Percentiles rank a stretch among this genome's conserved stretches.
These are phyloP conservation scores for Pyrenochaeta sp. DNA, from an alignment of 2,329 filamentous ascomycete genomes.

Conservation along the genomic window DNA sequence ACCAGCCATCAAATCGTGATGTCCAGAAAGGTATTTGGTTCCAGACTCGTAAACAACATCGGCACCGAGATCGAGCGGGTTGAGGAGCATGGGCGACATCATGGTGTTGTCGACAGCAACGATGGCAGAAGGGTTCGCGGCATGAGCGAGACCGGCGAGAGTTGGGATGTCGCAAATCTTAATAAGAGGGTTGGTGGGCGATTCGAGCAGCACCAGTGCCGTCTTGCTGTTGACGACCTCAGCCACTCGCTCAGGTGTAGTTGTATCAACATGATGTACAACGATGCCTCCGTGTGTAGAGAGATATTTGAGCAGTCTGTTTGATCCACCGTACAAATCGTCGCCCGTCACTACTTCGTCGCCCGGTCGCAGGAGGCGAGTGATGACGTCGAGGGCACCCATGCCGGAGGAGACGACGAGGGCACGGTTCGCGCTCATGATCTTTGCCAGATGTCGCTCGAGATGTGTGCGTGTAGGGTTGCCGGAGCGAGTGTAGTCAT, in stretches of 20 bases:
- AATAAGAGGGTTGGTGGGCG: constrained; percentile 96
- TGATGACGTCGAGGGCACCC: constrained; percentile 96
- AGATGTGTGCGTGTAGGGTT: constrained; percentile 96
- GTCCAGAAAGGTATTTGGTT: constrained; percentile 96
- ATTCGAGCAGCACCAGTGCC: constrained; percentile 93
- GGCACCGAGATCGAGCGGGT: constrained; percentile 91
- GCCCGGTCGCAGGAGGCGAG: constrained; percentile 84
- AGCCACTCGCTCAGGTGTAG: constrained; percentile 73
- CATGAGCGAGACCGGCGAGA: constrained; percentile 79
- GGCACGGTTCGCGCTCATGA: constrained; percentile 93
- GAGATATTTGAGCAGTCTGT: constrained; percentile 91
- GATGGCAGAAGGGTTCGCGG: constrained; percentile 77
- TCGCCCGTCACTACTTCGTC: constrained; percentile 98
- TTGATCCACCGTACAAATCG: constrained; percentile 94
- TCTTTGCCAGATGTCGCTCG: constrained; percentile 96
- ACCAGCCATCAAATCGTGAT: constrained; percentile 99
- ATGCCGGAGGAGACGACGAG: constrained; percentile 96
- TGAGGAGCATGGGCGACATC: constrained; percentile 93
- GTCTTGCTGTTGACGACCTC: constrained; percentile 79
- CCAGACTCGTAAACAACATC: constrained; percentile 98
- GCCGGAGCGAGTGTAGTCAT: constrained; percentile 97
- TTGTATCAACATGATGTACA: constrained; percentile 97
- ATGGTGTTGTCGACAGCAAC: constrained; percentile 99
- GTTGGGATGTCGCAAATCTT: constrained; percentile 92
- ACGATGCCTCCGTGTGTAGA: constrained; percentile 88